A percentile compares a stretch with the other conserved stretches of the same genome.
Evolutionary conservation across 768 basidiomycete genomes (phyloP).

Genomic region (Agaricus sinodeliciosus): DNA sequence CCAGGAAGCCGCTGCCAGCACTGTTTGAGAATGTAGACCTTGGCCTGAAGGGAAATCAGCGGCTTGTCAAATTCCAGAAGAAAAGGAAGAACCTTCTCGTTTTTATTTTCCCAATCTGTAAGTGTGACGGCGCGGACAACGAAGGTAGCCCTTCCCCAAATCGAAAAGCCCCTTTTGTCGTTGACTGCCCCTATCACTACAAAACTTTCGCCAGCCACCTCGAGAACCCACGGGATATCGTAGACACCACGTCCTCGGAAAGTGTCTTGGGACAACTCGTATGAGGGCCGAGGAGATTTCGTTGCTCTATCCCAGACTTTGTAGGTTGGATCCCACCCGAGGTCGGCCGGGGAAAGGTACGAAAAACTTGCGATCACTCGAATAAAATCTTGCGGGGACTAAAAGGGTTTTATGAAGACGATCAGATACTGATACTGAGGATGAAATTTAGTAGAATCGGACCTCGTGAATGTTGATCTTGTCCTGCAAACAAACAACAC

Average conservation of each 20-base stretch:
- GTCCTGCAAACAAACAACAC: background rate
- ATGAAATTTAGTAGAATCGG: background rate
- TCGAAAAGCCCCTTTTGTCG: background rate
- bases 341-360: background rate
- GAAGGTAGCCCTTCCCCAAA: background rate
- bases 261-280: background rate
- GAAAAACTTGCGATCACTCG: background rate
- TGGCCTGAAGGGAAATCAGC: background rate
- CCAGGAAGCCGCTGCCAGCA: conserved; percentile 1
- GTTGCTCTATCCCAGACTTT: background rate
- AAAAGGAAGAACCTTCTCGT: background rate
- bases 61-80: background rate
- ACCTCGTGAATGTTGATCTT: background rate
- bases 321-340: background rate
- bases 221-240: background rate
- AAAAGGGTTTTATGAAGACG: background rate
- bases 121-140: background rate
- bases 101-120: background rate
- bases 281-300: background rate
- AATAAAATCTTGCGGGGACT: background rate
- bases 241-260: background rate
- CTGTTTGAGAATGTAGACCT: background rate
- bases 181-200: background rate
- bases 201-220: background rate
- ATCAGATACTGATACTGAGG: background rate